A percentile compares a stretch with the other conserved stretches of the same genome.
These are phyloP conservation scores for Didymella exigua DNA, from an alignment of 2,329 filamentous ascomycete species.

Conservation along the genomic window DNA sequence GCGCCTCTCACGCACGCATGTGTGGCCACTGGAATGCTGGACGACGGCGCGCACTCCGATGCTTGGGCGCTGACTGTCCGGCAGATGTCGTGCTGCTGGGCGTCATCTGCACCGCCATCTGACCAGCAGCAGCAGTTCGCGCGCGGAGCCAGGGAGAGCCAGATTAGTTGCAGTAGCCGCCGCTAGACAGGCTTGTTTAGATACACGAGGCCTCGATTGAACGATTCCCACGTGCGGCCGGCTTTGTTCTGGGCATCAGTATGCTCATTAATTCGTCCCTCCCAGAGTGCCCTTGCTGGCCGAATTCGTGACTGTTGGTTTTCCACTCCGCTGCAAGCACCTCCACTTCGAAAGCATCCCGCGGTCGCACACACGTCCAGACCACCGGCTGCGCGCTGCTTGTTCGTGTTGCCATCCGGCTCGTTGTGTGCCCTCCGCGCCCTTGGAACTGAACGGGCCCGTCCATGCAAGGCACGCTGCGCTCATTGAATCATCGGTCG, in stretches of 20 bases:
- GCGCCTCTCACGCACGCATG: conserved; percentile 14
- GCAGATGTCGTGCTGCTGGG: conserved; percentile 18
- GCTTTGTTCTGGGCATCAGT: conserved; percentile 33
- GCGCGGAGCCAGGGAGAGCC: conserved; percentile 30
- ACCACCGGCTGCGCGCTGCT: conserved; percentile 32
- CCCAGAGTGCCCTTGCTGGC: conserved; percentile 19
- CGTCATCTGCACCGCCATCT: conserved; percentile 21
- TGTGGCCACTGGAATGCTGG: conserved; percentile 19
- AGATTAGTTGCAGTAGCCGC: conserved; percentile 46
- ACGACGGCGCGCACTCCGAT: conserved; percentile 1
- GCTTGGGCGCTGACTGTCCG: conserved; percentile 1
- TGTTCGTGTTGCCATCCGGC: conserved; percentile 27
- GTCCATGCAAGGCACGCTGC: conserved; percentile 47
- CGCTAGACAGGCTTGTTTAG: conserved; percentile 41
- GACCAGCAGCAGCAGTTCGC: conserved; percentile 28
- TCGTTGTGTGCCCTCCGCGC: conserved; percentile 28
- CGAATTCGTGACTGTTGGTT: conserved; percentile 23
- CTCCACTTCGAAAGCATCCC: conserved; percentile 31
- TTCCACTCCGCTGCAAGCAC: conserved; percentile 25
- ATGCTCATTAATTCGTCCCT: conserved; percentile 38
- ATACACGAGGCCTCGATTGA: conserved; percentile 49
- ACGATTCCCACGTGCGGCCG: conserved; percentile 47
- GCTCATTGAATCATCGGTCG: conserved; percentile 34
- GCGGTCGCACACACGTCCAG: conserved; percentile 40
- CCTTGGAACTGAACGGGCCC: conserved; percentile 31